phyloP scores from a whole-genome alignment of 1,284 basidiomycete species.

The Ganoderma lingzhi region DNA sequence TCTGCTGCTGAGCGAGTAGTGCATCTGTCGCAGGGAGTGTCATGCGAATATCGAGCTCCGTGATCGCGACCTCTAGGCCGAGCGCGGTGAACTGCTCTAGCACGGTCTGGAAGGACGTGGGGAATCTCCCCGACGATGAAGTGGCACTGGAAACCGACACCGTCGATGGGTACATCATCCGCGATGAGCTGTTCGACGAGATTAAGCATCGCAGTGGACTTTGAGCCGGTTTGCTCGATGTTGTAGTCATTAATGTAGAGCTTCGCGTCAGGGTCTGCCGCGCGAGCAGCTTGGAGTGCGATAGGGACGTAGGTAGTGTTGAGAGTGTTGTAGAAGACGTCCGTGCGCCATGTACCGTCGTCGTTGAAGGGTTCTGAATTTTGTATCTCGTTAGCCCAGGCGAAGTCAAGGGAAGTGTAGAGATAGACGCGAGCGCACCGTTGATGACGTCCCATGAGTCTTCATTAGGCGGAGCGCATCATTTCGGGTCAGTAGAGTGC shows the following conservation, averaged over 20 bases:
- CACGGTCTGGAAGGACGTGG: conserved; percentile 47
- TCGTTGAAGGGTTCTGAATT: conserved; percentile 61
- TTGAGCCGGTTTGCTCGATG: conserved; percentile 45
- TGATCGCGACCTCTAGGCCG: conserved; percentile 63
- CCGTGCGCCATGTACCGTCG: conserved; percentile 59
- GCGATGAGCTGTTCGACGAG: conserved; percentile 53
- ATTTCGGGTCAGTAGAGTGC: conserved; percentile 4
- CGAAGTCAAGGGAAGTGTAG: neutral
- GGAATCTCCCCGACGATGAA: conserved; percentile 59
- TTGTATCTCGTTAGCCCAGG: conserved; percentile 12
- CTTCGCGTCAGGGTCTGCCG: conserved; percentile 53
- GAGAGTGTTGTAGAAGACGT: conserved; percentile 57
- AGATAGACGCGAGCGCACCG: conserved; percentile 12
- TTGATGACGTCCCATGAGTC: conserved; percentile 50
- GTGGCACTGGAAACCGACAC: conserved; percentile 59
- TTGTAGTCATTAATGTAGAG: conserved; percentile 65
- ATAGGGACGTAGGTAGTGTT: conserved; percentile 52
- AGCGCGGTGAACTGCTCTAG: conserved; percentile 56
- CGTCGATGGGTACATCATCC: conserved; percentile 54
- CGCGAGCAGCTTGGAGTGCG: conserved; percentile 54
- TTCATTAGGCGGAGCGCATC: conserved; percentile 11
- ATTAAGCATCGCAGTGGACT: conserved; percentile 54
- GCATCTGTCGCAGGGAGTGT: conserved; percentile 53
- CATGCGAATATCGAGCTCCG: conserved; percentile 64
- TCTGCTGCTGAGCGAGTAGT: conserved; percentile 56